A percentile compares a stretch with the other conserved stretches of the same genome.
phyloP scores from a whole-genome alignment of 805 yeast species.

The Metschnikowia chrysomelidarum region DNA sequence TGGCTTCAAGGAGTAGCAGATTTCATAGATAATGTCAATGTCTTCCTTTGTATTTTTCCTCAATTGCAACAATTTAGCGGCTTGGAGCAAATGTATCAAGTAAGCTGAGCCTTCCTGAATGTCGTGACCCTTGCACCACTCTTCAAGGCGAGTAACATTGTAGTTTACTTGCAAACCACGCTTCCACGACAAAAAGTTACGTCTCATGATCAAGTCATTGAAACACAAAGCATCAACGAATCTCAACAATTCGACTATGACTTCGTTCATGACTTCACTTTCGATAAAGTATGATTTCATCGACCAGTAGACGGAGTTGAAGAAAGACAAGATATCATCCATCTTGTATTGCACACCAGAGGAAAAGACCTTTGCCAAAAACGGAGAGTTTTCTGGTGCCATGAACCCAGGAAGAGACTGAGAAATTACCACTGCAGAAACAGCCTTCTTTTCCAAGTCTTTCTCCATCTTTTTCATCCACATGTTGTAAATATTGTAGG shows the following conservation, averaged over 20 bases:
- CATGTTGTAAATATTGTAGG: slow-evolving; percentile 91
- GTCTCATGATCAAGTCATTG: slow-evolving; percentile 92
- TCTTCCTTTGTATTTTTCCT: slow-evolving; percentile 88
- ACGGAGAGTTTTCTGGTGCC: slow-evolving; percentile 79
- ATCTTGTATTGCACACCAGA: slow-evolving; percentile 74
- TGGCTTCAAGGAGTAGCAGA: slow-evolving; percentile 91
- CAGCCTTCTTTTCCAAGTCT: slow-evolving; percentile 83
- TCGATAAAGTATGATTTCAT: slow-evolving; percentile 90
- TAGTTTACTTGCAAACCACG: slow-evolving; percentile 95
- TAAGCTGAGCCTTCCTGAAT: slow-evolving; percentile 83
- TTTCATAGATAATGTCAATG: slow-evolving; percentile 87
- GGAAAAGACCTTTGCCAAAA: slow-evolving; percentile 78
- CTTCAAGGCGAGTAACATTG: slow-evolving; percentile 93
- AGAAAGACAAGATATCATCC: slow-evolving; percentile 90
- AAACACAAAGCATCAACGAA: slow-evolving; percentile 92
- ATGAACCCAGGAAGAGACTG: slow-evolving; percentile 96
- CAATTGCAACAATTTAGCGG: slow-evolving; percentile 88
- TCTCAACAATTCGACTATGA: slow-evolving; percentile 75
- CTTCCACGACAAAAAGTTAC: slow-evolving; percentile 94
- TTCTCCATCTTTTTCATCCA: slow-evolving; percentile 97
- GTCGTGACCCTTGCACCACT: slow-evolving; percentile 96
- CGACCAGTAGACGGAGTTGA: slow-evolving; percentile 89
- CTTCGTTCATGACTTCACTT: slow-evolving; percentile 77
- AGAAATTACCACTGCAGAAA: slow-evolving; percentile 91
- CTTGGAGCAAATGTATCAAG: slow-evolving; percentile 84